Evolutionary conservation across 2,329 filamentous ascomycete species (phyloP).

Genomic region (Didymella exigua): DNA sequence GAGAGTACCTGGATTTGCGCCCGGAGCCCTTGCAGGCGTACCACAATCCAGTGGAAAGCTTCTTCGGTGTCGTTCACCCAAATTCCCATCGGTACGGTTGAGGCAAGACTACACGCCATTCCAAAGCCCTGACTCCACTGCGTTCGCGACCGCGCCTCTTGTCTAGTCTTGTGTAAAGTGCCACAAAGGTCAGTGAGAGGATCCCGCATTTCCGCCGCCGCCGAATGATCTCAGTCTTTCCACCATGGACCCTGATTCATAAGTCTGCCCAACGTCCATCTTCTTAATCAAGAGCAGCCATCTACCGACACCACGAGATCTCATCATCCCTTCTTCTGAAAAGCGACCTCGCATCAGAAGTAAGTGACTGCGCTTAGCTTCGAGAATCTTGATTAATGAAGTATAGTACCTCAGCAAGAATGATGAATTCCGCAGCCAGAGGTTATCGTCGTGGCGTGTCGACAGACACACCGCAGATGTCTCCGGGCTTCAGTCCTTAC

Average conservation of each 20-base stretch:
- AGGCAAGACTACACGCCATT: slow-evolving; percentile 37
- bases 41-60: slow-evolving; percentile 35
- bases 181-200: slow-evolving; percentile 38
- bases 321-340: background rate
- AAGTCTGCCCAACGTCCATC: slow-evolving; percentile 31
- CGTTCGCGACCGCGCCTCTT: slow-evolving; percentile 42
- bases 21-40: slow-evolving; percentile 36
- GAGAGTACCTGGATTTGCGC: slow-evolving; percentile 18
- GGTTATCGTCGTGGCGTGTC: slow-evolving; percentile 19
- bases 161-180: slow-evolving; percentile 35
- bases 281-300: slow-evolving; percentile 21
- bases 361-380: background rate
- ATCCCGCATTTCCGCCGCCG: slow-evolving; percentile 32
- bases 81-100: slow-evolving; percentile 32
- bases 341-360: background rate
- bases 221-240: slow-evolving; percentile 20
- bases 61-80: slow-evolving; percentile 23
- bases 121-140: slow-evolving; percentile 42
- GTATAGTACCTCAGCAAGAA: slow-evolving; percentile 2
- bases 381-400: background rate
- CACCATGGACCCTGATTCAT: slow-evolving; percentile 39
- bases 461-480: slow-evolving; percentile 30
- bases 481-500: slow-evolving; percentile 23
- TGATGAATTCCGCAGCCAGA: slow-evolving; percentile 19
- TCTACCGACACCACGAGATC: slow-evolving; percentile 11